Evolutionary conservation across 768 basidiomycete genomes (phyloP), one percentile per base, ranked within the genome.

Genomic region (Tylopilus felleus): DNA sequence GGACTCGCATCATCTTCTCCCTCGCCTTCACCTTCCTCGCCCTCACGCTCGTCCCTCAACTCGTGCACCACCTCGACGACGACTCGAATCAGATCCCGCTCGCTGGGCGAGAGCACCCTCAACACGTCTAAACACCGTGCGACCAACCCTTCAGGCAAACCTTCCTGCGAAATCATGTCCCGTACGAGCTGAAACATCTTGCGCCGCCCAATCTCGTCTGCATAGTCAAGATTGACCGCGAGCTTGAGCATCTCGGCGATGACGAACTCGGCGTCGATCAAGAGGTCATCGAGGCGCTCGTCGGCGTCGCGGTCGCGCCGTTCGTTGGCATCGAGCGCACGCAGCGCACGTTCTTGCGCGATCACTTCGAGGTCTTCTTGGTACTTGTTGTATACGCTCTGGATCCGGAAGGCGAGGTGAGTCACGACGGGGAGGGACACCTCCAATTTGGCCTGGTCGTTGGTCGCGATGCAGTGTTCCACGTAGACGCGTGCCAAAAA

Each of bases 31-130:
- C 33, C 70, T 19, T 78, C 69, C 25, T 68, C 75, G 3, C 14
- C 35, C 16, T 73, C 75, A 5, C 64, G 61, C 8, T 74, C 71
- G 16, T 72, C 74, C 22, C 93, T 78, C 10, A 96, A 75, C 54
- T 91, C 89, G 50, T 89, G 85, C 1, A 97, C 81, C 33, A 90
- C 85, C 65, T 96, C 93, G 35, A 96, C 93, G 1, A 95, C 85
- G 23, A 95, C 79, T 4, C 88, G 83, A 60, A 96, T 91, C 33
- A 97, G 77, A 67, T 97, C 93, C 19, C 85, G 77, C 70, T 98
- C 94, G 56, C 75, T 83, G 13, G 81, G 71, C 1, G 88, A 83
- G 21, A 95, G 74, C 51, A 77, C 78, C 51, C 86, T 77, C 47
- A 98, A 72, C 8, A 98, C 83, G 68, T 98, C 95, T 38, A 98